These are phyloP conservation scores for Amesomyces nigricolor DNA, from an alignment of 2,329 filamentous ascomycete genomes.

Conservation along the genomic window DNA sequence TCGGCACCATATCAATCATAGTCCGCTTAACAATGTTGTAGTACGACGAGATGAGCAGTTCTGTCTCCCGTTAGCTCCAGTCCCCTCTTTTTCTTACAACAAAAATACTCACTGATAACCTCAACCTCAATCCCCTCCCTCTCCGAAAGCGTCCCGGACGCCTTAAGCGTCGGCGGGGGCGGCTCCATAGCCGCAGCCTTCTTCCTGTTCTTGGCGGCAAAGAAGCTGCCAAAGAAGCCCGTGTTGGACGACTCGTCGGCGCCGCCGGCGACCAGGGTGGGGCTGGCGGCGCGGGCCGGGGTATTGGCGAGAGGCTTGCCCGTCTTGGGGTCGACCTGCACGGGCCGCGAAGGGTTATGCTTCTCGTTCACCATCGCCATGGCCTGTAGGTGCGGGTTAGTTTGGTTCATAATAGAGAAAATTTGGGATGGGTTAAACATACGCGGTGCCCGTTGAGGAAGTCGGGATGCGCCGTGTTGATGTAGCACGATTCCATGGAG, in stretches of 20 bases:
- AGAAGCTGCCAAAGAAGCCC: conserved; percentile 98
- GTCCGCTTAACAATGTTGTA: conserved; percentile 97
- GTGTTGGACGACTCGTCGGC: conserved; percentile 48
- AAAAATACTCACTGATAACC: conserved; percentile 74
- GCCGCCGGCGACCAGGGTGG: conserved; percentile 52
- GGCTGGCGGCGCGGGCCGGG: conserved; percentile 70
- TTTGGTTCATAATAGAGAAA: neutral
- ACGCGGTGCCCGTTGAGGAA: conserved; percentile 92
- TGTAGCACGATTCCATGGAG: conserved; percentile 91
- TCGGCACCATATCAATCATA: conserved; percentile 99
- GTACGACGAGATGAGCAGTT: conserved; percentile 93
- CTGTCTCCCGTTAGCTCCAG: conserved; percentile 38
- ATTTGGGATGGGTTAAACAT: conserved; percentile 31
- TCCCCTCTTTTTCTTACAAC: neutral
- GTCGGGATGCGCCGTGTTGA: conserved; percentile 97
- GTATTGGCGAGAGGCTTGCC: conserved; percentile 79
- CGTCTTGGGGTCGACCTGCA: conserved; percentile 96
- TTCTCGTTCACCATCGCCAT: conserved; percentile 98
- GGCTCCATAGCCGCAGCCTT: conserved; percentile 99
- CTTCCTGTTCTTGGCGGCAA: conserved; percentile 99
- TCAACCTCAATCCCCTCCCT: conserved; percentile 94
- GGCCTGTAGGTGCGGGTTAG: conserved; percentile 44
- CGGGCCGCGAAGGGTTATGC: conserved; percentile 73
- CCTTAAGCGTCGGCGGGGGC: conserved; percentile 87
- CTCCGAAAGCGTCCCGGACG: conserved; percentile 87